Conservation (phyloP, 257 asterid species). For the Solanum virginianum region DNA sequence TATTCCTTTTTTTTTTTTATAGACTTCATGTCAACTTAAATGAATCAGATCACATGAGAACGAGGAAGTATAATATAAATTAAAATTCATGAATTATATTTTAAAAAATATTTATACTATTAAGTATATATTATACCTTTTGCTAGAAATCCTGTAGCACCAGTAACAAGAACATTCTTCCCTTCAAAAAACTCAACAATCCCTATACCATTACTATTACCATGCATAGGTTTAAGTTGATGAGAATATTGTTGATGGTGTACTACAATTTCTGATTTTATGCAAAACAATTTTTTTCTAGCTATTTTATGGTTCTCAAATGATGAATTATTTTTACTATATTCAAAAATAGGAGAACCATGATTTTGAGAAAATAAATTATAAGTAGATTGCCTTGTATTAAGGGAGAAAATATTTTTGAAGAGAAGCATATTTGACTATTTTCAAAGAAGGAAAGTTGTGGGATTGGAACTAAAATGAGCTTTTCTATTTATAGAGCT, state of each 20-base stretch:
- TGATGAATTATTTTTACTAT: neutral
- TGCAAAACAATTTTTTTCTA: neutral
- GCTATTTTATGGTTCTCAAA: neutral
- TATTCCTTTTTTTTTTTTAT: too few species aligned
- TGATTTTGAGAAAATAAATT: neutral
- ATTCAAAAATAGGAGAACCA: neutral
- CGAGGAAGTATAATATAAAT: too few species aligned
- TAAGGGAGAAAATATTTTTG: neutral
- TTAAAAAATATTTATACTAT: too few species aligned
- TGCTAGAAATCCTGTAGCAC: too few species aligned
- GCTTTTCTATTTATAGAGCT: neutral
- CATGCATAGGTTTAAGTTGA: neutral
- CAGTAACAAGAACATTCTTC: too few species aligned
- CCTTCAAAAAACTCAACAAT: too few species aligned
- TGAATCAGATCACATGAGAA: too few species aligned
- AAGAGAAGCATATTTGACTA: neutral
- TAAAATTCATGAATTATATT: too few species aligned
- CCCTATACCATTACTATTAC: too few species aligned
- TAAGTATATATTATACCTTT: too few species aligned
- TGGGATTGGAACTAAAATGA: neutral
- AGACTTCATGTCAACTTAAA: too few species aligned
- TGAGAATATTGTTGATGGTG: neutral
- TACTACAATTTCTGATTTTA: neutral
- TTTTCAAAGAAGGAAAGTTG: neutral
- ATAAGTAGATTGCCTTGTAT: neutral